Percentiles rank a stretch among this genome's conserved stretches.
These are phyloP conservation scores for Chaetomiaceae sp. DNA, from an alignment of 2,329 filamentous ascomycete genomes.

Conservation along the genomic window DNA sequence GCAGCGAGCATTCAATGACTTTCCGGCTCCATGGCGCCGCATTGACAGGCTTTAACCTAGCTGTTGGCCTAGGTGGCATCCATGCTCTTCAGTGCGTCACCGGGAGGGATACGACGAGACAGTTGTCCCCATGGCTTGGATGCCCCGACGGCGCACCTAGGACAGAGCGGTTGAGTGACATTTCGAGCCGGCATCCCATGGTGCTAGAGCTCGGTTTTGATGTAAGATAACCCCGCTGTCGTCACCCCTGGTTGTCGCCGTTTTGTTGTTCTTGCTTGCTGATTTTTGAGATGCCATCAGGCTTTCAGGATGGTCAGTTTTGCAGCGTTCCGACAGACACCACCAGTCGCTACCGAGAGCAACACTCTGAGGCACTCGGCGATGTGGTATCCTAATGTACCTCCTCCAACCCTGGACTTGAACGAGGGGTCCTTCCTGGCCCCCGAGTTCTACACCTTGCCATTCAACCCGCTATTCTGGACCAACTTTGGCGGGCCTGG, in stretches of 20 bases:
- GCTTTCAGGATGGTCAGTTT: not conserved
- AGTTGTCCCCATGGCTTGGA: slow-evolving; percentile 1
- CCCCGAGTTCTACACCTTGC: not conserved
- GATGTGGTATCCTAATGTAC: not conserved
- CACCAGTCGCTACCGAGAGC: too few species aligned
- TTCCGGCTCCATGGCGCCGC: too few species aligned
- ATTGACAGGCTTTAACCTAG: not conserved
- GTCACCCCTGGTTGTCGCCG: too few species aligned
- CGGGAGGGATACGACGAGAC: not conserved
- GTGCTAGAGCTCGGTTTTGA: not conserved
- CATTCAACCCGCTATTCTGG: not conserved
- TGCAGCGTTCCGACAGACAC: not conserved
- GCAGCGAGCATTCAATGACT: too few species aligned
- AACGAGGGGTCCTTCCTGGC: not conserved
- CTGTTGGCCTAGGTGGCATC: not conserved
- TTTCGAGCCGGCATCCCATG: not conserved
- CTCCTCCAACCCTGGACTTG: not conserved
- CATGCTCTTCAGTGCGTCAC: slow-evolving; percentile 3
- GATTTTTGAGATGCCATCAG: not conserved
- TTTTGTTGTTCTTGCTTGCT: not conserved
- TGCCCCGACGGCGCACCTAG: not conserved
- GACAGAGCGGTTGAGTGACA: not conserved
- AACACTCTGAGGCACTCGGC: not conserved
- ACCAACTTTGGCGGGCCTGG: not conserved
- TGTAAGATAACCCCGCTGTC: too few species aligned